These are phyloP conservation scores for Coemansia sp. DNA, from an alignment of 192 early-diverging fungal genomes.

Conservation along the genomic window DNA sequence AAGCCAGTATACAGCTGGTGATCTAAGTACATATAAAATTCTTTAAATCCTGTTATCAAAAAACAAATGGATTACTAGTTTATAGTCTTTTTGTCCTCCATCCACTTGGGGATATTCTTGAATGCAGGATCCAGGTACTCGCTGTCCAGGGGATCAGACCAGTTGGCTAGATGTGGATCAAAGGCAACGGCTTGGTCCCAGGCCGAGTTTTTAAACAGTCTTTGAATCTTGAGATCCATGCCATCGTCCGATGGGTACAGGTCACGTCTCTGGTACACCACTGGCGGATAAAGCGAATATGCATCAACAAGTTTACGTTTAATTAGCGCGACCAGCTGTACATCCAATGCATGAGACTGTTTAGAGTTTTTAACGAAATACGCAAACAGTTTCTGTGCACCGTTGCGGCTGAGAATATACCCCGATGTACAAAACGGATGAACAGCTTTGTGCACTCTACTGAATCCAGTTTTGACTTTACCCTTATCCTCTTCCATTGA, in stretches of 20 bases:
- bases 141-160: slow-evolving; percentile 34
- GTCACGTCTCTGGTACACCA: slow-evolving; percentile 53
- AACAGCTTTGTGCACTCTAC: slow-evolving; percentile 18
- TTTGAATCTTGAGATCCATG: slow-evolving; percentile 34
- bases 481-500: slow-evolving; percentile 42
- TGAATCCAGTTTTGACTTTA: not conserved
- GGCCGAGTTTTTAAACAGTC: slow-evolving; percentile 26
- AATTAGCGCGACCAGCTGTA: slow-evolving; percentile 42
- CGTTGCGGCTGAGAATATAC: slow-evolving; percentile 43
- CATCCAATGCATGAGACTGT: slow-evolving; percentile 32
- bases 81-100: slow-evolving; percentile 29
- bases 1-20: not conserved
- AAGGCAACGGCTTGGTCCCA: slow-evolving; percentile 37
- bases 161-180: slow-evolving; percentile 28
- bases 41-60: no score
- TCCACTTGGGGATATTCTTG: slow-evolving; percentile 47
- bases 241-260: slow-evolving; percentile 51
- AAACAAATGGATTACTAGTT: slow-evolving; percentile 4
- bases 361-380: slow-evolving; percentile 30
- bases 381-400: slow-evolving; percentile 47
- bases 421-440: slow-evolving; percentile 54
- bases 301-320: slow-evolving; percentile 34
- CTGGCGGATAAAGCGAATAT: slow-evolving; percentile 40
- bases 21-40: not conserved
- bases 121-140: slow-evolving; percentile 30